Evolutionary conservation across 2,329 filamentous ascomycete species (phyloP).

Genomic region (Ophiobolus disseminans): DNA sequence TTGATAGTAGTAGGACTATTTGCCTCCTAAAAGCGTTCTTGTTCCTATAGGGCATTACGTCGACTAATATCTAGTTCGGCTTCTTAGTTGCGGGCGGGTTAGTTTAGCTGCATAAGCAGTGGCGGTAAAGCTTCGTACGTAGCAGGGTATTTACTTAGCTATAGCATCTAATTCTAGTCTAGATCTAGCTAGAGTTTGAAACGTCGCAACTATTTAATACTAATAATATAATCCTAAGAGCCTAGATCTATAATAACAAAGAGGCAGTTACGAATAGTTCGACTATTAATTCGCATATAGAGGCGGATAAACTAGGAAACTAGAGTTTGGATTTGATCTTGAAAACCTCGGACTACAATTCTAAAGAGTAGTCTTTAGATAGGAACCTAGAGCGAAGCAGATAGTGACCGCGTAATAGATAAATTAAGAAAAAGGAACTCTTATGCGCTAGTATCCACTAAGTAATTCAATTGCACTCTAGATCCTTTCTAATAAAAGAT

Average conservation of each 20-base stretch:
- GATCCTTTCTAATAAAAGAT: background rate
- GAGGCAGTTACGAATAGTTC: background rate
- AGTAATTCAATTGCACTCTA: background rate
- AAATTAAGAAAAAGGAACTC: background rate
- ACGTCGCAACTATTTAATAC: background rate
- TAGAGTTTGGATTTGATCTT: background rate
- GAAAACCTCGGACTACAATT: background rate
- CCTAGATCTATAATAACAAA: slow-evolving; percentile 1
- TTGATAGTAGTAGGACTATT: background rate
- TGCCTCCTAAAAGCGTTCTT: background rate
- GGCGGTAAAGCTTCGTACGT: background rate
- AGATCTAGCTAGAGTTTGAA: background rate
- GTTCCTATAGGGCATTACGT: background rate
- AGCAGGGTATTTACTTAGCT: background rate
- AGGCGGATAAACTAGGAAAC: background rate
- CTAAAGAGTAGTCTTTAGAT: background rate
- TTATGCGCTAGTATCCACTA: background rate
- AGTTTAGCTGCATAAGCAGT: background rate
- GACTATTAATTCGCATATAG: background rate
- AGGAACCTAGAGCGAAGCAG: background rate
- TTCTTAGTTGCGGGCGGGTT: background rate
- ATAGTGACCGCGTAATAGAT: background rate
- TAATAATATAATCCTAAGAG: slow-evolving; percentile 1
- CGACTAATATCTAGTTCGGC: background rate
- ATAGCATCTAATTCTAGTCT: background rate